Evolutionary conservation across 1,284 basidiomycete genomes (phyloP).

Genomic region (Kalmanozyma brasiliensis): DNA sequence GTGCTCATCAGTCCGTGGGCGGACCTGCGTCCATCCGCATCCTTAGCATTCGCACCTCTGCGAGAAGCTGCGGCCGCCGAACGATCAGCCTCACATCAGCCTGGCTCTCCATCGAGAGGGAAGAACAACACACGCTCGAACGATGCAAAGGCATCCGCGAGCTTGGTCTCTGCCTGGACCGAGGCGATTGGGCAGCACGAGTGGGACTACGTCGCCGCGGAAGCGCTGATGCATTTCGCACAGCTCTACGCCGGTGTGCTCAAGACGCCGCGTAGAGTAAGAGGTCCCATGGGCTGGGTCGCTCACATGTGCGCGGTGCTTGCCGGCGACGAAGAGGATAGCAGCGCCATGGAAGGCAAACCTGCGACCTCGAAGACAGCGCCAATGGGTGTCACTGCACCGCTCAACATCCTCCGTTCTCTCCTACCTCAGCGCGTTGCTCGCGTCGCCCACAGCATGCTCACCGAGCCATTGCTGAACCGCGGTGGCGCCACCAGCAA

Average conservation of each 20-base stretch:
- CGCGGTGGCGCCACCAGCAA: conserved; percentile 12
- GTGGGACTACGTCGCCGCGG: conserved; percentile 64
- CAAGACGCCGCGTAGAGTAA: conserved; percentile 55
- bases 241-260: conserved; percentile 65
- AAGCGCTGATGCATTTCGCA: conserved; percentile 65
- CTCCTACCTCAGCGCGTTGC: conserved; percentile 38
- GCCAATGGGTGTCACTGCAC: conserved; percentile 15
- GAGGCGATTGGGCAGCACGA: conserved; percentile 54
- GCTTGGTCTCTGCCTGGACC: conserved; percentile 43
- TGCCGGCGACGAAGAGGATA: conserved; percentile 33
- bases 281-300: conserved; percentile 64
- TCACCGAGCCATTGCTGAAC: conserved; percentile 55
- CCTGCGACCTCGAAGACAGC: background rate
- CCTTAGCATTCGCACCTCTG: conserved; percentile 50
- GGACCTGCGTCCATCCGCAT: conserved; percentile 57
- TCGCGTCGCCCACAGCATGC: conserved; percentile 42
- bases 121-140: background rate
- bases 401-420: conserved; percentile 30
- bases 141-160: background rate
- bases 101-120: background rate
- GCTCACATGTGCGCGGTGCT: conserved; percentile 58
- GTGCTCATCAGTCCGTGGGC: conserved; percentile 66
- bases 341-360: background rate
- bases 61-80: conserved; percentile 28
- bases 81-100: background rate